Evolutionary conservation across 345 rosid species (phyloP).

Genomic region (Eucalyptus brandiana): DNA sequence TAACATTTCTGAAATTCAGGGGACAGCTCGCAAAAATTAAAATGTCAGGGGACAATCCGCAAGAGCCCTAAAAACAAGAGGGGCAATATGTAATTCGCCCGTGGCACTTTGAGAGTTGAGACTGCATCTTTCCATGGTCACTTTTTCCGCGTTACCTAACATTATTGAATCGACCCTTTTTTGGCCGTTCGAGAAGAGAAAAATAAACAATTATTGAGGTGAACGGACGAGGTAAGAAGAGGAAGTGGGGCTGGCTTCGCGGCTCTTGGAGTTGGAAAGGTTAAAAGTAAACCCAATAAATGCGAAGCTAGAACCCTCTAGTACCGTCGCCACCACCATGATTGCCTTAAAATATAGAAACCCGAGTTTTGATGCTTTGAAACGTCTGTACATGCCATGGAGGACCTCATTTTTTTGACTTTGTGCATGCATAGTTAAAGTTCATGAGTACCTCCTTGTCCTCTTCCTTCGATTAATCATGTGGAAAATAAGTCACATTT

Average conservation of each 20-base stretch:
- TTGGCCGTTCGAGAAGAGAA: background rate
- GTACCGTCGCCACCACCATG: background rate
- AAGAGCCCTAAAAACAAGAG: background rate
- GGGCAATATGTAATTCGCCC: background rate
- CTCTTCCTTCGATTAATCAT: background rate
- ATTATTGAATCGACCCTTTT: background rate
- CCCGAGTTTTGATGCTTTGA: background rate
- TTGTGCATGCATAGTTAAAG: background rate
- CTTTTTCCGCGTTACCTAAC: background rate
- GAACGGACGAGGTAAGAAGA: background rate
- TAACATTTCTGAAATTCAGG: background rate
- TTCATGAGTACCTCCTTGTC: background rate
- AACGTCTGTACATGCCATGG: background rate
- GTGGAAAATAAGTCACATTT: background rate
- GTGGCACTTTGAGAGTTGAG: background rate
- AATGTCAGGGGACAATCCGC: background rate
- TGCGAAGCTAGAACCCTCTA: background rate
- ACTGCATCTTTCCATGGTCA: background rate
- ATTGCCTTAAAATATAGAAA: background rate
- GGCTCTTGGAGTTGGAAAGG: background rate
- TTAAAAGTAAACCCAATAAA: background rate
- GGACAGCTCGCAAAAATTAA: background rate
- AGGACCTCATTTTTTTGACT: background rate
- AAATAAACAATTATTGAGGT: background rate
- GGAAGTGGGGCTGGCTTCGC: background rate